These are phyloP conservation scores for Claviceps sorghi DNA, from an alignment of 2,329 filamentous ascomycete genomes.

Conservation along the genomic window DNA sequence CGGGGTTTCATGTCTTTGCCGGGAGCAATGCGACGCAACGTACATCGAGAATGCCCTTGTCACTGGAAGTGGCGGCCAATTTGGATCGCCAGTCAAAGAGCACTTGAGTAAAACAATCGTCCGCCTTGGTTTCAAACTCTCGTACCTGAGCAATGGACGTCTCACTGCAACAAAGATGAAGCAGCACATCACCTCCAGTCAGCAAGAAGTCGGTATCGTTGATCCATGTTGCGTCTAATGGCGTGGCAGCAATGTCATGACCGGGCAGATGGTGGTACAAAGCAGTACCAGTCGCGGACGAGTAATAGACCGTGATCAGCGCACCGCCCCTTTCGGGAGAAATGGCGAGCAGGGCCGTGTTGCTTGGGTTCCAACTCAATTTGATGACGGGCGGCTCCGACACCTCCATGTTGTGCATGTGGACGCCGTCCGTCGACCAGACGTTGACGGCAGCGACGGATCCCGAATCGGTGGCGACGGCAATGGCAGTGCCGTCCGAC, in stretches of 20 bases:
- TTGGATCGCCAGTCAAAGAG: slow-evolving; percentile 40
- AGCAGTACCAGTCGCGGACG: slow-evolving; percentile 26
- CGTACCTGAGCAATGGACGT: slow-evolving; percentile 29
- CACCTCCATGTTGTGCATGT: slow-evolving; percentile 38
- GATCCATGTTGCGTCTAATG: slow-evolving; percentile 46
- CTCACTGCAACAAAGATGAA: slow-evolving; percentile 32
- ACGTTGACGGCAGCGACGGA: slow-evolving; percentile 38
- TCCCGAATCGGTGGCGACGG: slow-evolving; percentile 41
- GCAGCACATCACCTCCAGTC: slow-evolving; percentile 40
- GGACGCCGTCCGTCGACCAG: slow-evolving; percentile 38
- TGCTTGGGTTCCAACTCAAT: slow-evolving; percentile 44
- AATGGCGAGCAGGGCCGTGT: slow-evolving; percentile 40
- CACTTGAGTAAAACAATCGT: slow-evolving; percentile 40
- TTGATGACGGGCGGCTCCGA: slow-evolving; percentile 48
- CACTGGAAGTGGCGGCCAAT: slow-evolving; percentile 43
- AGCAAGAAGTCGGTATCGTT: slow-evolving; percentile 43
- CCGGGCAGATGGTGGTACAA: slow-evolving; percentile 32
- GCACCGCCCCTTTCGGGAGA: slow-evolving; percentile 39
- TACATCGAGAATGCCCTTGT: slow-evolving; percentile 47
- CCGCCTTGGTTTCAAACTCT: slow-evolving; percentile 37
- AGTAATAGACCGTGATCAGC: slow-evolving; percentile 43
- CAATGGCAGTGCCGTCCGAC: slow-evolving; percentile 38
- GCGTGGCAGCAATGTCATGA: slow-evolving; percentile 35
- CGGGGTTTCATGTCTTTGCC: background rate
- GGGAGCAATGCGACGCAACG: slow-evolving; percentile 15